Conservation (phyloP, 1,284 basidiomycete genomes). For the Cystobasidiaceae sp. region DNA sequence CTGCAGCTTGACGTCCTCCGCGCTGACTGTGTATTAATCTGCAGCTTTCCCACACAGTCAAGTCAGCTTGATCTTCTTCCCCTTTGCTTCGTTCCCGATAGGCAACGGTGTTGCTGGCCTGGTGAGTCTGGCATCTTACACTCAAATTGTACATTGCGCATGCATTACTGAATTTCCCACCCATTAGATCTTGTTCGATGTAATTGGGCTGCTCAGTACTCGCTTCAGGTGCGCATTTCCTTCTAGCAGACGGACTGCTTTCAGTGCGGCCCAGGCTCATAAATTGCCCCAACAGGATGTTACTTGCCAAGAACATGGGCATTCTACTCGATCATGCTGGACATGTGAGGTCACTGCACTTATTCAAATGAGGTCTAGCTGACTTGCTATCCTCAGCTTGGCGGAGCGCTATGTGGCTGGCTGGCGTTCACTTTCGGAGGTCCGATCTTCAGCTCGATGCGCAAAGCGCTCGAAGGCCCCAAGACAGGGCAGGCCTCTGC, state of each 20-base stretch:
- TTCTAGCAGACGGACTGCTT: not conserved
- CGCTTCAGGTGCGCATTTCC: constrained; percentile 3
- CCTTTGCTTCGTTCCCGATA: constrained; percentile 23
- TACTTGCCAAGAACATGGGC: not conserved
- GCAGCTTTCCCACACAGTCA: constrained; percentile 16
- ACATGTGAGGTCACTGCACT: constrained; percentile 11
- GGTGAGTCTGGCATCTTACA: not conserved
- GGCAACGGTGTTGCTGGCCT: constrained; percentile 19
- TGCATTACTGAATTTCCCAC: not conserved
- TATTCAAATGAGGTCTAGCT: not conserved
- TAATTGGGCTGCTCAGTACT: constrained; percentile 14
- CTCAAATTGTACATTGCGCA: not conserved
- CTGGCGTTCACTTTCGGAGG: constrained; percentile 14
- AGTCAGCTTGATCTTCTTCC: constrained; percentile 23
- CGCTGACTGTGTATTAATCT: not conserved
- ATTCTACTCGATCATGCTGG: constrained; percentile 27
- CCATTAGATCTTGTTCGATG: constrained; percentile 6
- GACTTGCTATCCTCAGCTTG: not conserved
- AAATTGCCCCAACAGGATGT: not conserved
- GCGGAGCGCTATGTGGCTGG: constrained; percentile 18
- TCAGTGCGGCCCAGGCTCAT: not conserved
- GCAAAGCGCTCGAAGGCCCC: not conserved
- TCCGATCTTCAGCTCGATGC: constrained; percentile 11
- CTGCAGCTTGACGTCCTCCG: not conserved
- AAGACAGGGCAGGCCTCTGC: too few species aligned